Conservation (phyloP, 257 asterid genomes). For the Agastache rugosa region DNA sequence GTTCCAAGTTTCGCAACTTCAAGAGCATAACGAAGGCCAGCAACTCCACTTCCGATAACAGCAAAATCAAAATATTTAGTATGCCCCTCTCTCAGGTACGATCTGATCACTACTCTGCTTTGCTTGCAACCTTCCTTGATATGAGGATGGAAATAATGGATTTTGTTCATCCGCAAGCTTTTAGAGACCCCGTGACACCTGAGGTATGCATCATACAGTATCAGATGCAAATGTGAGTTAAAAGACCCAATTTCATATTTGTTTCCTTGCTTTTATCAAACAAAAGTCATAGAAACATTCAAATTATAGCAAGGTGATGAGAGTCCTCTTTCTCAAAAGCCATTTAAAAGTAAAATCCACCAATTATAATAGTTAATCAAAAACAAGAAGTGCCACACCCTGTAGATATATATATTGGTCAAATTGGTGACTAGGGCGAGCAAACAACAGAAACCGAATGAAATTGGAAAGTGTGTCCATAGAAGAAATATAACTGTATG, state of each 20-base stretch:
- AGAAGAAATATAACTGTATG: background rate
- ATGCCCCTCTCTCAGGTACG: conserved; percentile 64
- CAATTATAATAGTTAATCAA: background rate
- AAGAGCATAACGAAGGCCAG: conserved; percentile 98
- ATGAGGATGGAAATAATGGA: conserved; percentile 36
- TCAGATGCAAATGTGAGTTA: conserved; percentile 9
- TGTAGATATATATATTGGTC: background rate
- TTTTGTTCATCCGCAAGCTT: conserved; percentile 43
- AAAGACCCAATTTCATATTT: conserved; percentile 5
- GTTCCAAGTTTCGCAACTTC: conserved; percentile 94
- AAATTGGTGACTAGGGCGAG: background rate
- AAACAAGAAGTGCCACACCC: background rate
- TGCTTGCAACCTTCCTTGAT: conserved; percentile 45
- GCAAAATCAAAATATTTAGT: conserved; percentile 83
- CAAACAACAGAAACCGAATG: conserved; percentile 13
- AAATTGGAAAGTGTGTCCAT: conserved; percentile 5
- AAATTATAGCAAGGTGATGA: conserved; percentile 19
- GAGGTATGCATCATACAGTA: conserved; percentile 32
- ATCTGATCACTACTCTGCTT: conserved; percentile 45
- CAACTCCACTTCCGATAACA: conserved; percentile 97
- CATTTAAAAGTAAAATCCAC: conserved; percentile 4
- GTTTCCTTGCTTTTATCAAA: background rate
- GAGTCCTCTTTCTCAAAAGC: background rate
- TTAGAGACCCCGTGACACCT: conserved; percentile 76
- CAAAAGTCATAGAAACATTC: conserved; percentile 6